Evolutionary conservation across 768 basidiomycete species (phyloP).

Genomic region (Mycena metata): DNA sequence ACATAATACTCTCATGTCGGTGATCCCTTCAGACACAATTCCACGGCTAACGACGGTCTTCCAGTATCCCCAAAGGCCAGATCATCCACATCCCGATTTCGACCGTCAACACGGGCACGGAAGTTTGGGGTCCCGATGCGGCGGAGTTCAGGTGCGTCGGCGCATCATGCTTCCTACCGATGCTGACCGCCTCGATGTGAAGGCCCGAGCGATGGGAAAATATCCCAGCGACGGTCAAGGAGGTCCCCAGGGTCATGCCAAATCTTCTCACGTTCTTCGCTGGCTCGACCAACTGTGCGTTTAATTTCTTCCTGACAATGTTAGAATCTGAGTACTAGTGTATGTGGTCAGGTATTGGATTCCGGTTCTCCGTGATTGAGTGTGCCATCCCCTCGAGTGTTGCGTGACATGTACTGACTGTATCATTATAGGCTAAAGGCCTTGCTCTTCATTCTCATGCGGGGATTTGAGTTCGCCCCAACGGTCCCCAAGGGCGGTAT

Average conservation of each 20-base stretch:
- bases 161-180: neutral
- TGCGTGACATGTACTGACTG: neutral
- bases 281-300: constrained; percentile 47
- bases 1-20: constrained; percentile 51
- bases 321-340: neutral
- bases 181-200: neutral
- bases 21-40: neutral
- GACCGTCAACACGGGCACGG: constrained; percentile 63
- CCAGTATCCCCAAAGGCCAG: constrained; percentile 60
- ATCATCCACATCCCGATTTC: constrained; percentile 63
- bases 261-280: constrained; percentile 73
- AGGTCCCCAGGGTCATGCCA: constrained; percentile 72
- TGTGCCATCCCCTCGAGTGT: neutral
- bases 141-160: constrained; percentile 62
- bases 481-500: constrained; percentile 39
- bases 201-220: constrained; percentile 74
- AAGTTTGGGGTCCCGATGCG: constrained; percentile 75
- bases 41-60: neutral
- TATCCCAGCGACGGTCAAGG: constrained; percentile 56
- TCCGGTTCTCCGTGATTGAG: constrained; percentile 37
- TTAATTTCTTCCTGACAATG: neutral
- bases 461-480: constrained; percentile 41
- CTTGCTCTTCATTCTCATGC: constrained; percentile 41
- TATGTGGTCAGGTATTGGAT: constrained; percentile 62
- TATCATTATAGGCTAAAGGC: constrained; percentile 39